Evolutionary conservation across 257 asterid species (phyloP).

Genomic region (Knoxia roxburghii): DNA sequence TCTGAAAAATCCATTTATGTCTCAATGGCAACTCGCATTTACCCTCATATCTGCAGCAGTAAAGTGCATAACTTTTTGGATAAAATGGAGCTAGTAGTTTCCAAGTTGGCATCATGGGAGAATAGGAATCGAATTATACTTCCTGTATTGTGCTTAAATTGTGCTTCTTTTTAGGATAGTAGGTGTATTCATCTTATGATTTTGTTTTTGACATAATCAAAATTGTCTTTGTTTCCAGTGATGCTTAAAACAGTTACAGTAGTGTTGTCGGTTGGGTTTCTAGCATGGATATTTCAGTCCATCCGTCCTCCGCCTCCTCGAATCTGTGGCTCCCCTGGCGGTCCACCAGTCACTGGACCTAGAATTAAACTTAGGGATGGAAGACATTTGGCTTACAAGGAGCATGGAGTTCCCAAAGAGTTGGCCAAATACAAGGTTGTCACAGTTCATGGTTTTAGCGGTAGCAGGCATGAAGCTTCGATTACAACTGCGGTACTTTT

Average conservation of each 20-base stretch:
- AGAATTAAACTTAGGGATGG: slow-evolving; percentile 73
- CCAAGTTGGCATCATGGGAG: background rate
- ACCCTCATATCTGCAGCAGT: background rate
- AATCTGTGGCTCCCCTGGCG: slow-evolving; percentile 54
- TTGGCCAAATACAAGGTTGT: slow-evolving; percentile 58
- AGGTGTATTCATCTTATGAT: background rate
- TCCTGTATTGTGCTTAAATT: background rate
- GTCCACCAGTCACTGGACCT: slow-evolving; percentile 62
- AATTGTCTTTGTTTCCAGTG: too few relatives aligned
- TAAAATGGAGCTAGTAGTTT: background rate
- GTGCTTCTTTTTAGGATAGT: background rate
- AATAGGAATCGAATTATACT: too few relatives aligned
- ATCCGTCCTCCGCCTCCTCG: slow-evolving; percentile 57
- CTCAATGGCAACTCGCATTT: too few relatives aligned
- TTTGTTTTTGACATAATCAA: background rate
- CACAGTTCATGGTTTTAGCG: slow-evolving; percentile 61
- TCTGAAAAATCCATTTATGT: background rate
- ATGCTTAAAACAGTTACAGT: slow-evolving; percentile 46
- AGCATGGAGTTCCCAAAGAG: slow-evolving; percentile 70
- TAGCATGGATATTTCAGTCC: slow-evolving; percentile 55
- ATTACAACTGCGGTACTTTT: slow-evolving; percentile 48
- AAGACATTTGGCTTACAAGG: slow-evolving; percentile 67
- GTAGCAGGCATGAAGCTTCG: slow-evolving; percentile 48
- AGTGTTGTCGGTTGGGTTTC: slow-evolving; percentile 39
- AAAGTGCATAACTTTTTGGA: background rate